Evolutionary conservation across 768 basidiomycete genomes (phyloP).

Genomic region (Boletus bicolor): DNA sequence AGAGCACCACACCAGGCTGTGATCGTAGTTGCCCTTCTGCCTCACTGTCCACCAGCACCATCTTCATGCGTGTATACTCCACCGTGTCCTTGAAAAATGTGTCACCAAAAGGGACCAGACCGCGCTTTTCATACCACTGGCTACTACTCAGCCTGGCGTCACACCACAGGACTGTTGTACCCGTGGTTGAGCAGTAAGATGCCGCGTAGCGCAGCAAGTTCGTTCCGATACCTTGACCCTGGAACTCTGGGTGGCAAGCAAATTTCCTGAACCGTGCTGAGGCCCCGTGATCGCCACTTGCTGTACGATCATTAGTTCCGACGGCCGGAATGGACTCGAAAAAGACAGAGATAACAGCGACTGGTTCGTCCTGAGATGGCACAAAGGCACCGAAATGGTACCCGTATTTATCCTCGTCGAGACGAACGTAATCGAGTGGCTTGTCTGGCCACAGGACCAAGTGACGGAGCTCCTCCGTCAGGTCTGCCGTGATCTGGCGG

Average conservation of each 20-base stretch:
- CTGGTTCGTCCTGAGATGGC: slow-evolving; percentile 31
- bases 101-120: slow-evolving; percentile 47
- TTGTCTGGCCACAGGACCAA: slow-evolving; percentile 56
- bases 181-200: slow-evolving; percentile 39
- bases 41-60: slow-evolving; percentile 20
- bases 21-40: background rate
- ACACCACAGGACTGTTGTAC: slow-evolving; percentile 51
- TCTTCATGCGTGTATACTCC: slow-evolving; percentile 56
- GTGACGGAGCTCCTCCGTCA: slow-evolving; percentile 52
- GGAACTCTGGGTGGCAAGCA: slow-evolving; percentile 50
- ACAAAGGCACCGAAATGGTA: slow-evolving; percentile 58
- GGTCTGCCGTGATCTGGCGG: slow-evolving; percentile 36
- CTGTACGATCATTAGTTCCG: slow-evolving; percentile 2
- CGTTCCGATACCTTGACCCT: slow-evolving; percentile 53
- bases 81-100: slow-evolving; percentile 52
- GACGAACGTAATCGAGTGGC: slow-evolving; percentile 44
- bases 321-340: slow-evolving; percentile 35
- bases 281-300: slow-evolving; percentile 2
- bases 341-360: slow-evolving; percentile 60
- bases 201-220: slow-evolving; percentile 41
- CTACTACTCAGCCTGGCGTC: slow-evolving; percentile 47
- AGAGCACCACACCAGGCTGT: background rate
- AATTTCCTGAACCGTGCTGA: slow-evolving; percentile 58
- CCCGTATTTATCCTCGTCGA: slow-evolving; percentile 51
- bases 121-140: slow-evolving; percentile 53